Conservation (phyloP, 257 asterid species). For the Perilla frutescens region DNA sequence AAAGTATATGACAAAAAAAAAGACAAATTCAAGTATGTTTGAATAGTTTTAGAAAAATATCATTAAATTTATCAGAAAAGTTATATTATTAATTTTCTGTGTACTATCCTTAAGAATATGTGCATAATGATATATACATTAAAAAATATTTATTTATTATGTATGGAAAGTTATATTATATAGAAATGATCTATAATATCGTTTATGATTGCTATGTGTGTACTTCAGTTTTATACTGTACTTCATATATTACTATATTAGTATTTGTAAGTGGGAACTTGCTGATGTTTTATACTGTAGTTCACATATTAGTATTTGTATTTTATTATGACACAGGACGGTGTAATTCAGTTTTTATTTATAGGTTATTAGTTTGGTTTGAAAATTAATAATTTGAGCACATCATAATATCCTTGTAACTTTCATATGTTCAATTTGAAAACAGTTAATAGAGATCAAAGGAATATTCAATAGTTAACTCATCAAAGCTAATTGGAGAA, state of each 20-base stretch:
- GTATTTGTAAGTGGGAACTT: constrained; percentile 82
- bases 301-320: not conserved
- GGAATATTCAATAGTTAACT: not conserved
- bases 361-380: constrained; percentile 13
- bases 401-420: not conserved
- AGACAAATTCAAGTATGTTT: too few relatives aligned
- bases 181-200: too few relatives aligned
- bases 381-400: not conserved
- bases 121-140: too few relatives aligned
- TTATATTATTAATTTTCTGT: too few relatives aligned
- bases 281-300: constrained; percentile 19
- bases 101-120: too few relatives aligned
- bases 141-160: too few relatives aligned
- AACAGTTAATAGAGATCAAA: not conserved
- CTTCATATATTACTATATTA: constrained; percentile 25
- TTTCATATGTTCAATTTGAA: constrained; percentile 18
- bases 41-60: too few relatives aligned
- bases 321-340: not conserved
- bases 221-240: constrained; percentile 10
- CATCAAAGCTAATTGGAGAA: not conserved
- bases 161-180: too few relatives aligned
- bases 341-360: not conserved
- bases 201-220: constrained; percentile 24
- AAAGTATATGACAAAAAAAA: too few relatives aligned
- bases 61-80: too few relatives aligned